Conservation (phyloP, 2,329 filamentous ascomycete species). For the Pseudocercospora fijiensis region DNA sequence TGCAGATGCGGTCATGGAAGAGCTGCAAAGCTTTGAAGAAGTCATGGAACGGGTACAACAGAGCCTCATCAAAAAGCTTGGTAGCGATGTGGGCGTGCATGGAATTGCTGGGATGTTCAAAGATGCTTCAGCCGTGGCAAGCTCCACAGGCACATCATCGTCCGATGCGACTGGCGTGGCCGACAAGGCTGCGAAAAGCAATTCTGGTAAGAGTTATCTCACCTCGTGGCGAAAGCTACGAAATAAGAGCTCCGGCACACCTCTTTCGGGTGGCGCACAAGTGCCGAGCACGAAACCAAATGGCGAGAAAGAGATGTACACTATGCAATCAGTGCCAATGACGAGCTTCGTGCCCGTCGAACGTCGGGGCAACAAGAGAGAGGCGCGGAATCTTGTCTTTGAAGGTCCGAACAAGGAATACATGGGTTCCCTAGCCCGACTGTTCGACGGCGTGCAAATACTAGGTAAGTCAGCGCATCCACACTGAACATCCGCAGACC, state of each 20-base stretch:
- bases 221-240: slow-evolving; percentile 88
- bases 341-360: slow-evolving; percentile 69
- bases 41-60: slow-evolving; percentile 83
- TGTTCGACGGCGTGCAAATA: slow-evolving; percentile 91
- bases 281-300: slow-evolving; percentile 21
- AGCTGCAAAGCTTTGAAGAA: slow-evolving; percentile 85
- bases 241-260: slow-evolving; percentile 76
- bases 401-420: slow-evolving; percentile 84
- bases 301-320: slow-evolving; percentile 59
- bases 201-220: slow-evolving; percentile 72
- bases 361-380: slow-evolving; percentile 41
- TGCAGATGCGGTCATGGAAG: slow-evolving; percentile 85
- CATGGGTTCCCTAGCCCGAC: slow-evolving; percentile 81
- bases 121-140: slow-evolving; percentile 51
- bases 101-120: slow-evolving; percentile 72
- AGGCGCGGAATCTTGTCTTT: slow-evolving; percentile 67
- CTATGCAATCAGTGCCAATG: slow-evolving; percentile 57
- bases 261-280: slow-evolving; percentile 32
- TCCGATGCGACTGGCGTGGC: slow-evolving; percentile 35
- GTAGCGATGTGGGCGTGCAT: slow-evolving; percentile 87
- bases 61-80: slow-evolving; percentile 75
- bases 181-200: slow-evolving; percentile 50
- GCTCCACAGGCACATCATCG: slow-evolving; percentile 14
- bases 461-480: slow-evolving; percentile 64
- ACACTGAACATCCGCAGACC: slow-evolving; percentile 17